Evolutionary conservation across 202 grass and related monocot genomes (phyloP), one percentile per base, ranked within the genome.

Genomic region (Brachypodium distachyon): DNA sequence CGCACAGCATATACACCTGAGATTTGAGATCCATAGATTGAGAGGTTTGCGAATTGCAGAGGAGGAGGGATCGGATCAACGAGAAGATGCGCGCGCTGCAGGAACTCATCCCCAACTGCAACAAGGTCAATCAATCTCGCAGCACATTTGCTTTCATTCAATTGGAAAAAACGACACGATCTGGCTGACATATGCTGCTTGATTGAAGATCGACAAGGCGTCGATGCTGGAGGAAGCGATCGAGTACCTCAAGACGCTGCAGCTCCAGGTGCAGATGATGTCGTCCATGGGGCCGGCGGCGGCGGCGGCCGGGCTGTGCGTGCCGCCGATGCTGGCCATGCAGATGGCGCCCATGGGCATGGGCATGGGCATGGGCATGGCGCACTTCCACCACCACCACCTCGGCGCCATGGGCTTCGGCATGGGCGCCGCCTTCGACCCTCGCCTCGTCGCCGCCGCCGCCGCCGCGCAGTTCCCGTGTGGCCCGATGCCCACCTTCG

Each of bases 221-320:
- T 97, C 93, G 39, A 96, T 96, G 90, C 93, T 96, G 42, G 93
- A 96, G 27, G 93, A 96, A 2, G 93, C 89, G 67, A 96, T 96
- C 44, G 93, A 96, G 65, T 96, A 96, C 81, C 87, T 96, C 0
- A 96, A 96, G 58, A 88, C 84, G 2, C 89, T 96, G 12, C 93
- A 96, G 63, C 79, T 90, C 3, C 93, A 96, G 80, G 79, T 92
- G 14, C 93, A 96, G 90, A 89, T 97, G 77, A 93, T 97, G 93
- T 90, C 87, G 0, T 88, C 87, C 0, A 90, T 90, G 85, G 87
- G 87, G 28, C n/a, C n/a, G n/a, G n/a, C n/a, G n/a, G n/a, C n/a
- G n/a, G n/a, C n/a, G n/a, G 82, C 59, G 59, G 83, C 61, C 1
- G 84, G 87, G 18, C 34, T 92, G 26, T 97, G 72, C 76, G 60